These are phyloP conservation scores for Lentinula raphanica DNA, from an alignment of 768 basidiomycete genomes.

Conservation along the genomic window DNA sequence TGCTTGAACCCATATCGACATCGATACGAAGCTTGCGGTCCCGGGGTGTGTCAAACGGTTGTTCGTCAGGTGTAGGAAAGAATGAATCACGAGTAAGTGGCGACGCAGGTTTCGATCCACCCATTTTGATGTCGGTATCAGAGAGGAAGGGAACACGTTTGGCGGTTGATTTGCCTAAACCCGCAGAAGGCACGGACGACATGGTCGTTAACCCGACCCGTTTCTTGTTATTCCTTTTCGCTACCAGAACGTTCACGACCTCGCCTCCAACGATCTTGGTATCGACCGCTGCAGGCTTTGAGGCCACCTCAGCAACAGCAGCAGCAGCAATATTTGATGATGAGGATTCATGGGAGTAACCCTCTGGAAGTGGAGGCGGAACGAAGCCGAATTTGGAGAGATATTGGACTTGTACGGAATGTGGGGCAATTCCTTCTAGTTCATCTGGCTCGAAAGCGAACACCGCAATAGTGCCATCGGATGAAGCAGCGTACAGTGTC, in stretches of 20 bases:
- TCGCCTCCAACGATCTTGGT: slow-evolving; percentile 43
- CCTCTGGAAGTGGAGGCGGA: slow-evolving; percentile 61
- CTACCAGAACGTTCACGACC: slow-evolving; percentile 67
- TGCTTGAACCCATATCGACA: slow-evolving; percentile 51
- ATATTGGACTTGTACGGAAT: slow-evolving; percentile 71
- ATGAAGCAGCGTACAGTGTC: slow-evolving; percentile 90
- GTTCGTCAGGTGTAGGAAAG: slow-evolving; percentile 47
- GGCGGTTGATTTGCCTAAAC: slow-evolving; percentile 19
- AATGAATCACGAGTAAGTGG: slow-evolving; percentile 24
- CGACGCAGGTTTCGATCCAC: slow-evolving; percentile 13
- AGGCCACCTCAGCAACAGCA: slow-evolving; percentile 20
- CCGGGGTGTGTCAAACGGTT: slow-evolving; percentile 38
- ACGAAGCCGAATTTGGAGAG: slow-evolving; percentile 76
- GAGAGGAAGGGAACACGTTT: slow-evolving; percentile 32
- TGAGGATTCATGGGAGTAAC: slow-evolving; percentile 53
- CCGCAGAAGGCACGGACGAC: slow-evolving; percentile 16
- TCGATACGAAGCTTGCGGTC: slow-evolving; percentile 31
- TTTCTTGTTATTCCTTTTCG: slow-evolving; percentile 68
- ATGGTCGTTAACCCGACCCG: slow-evolving; percentile 31
- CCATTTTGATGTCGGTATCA: slow-evolving; percentile 15
- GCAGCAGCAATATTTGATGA: slow-evolving; percentile 6
- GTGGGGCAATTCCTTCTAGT: slow-evolving; percentile 74
- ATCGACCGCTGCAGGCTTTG: slow-evolving; percentile 18
- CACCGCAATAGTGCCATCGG: slow-evolving; percentile 90
- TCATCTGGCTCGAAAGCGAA: slow-evolving; percentile 80